Evolutionary conservation across 2,329 filamentous ascomycete species (phyloP), one percentile per base, ranked within the genome.

Genomic region (Sporothrix dimorphospora): DNA sequence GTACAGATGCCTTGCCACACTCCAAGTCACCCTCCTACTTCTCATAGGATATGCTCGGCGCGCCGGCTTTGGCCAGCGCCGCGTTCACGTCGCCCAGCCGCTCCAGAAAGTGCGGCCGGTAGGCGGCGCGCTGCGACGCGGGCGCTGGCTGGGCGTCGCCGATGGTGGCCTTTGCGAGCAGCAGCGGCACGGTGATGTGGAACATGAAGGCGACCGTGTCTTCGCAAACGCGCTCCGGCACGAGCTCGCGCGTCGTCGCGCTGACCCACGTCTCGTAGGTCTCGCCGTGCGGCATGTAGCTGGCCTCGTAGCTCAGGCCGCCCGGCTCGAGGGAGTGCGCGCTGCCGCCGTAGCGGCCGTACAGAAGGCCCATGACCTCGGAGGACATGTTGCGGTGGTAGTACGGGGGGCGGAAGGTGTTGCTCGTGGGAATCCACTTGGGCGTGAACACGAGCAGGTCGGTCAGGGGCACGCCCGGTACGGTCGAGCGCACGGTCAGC

Each of bases 391-490:
- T 89, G 57, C 88, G 83, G 77, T 91, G 89, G 78, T 90, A 92
- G 79, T 89, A 91, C 0, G 90, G 89, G 0, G 88, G 88, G 0
- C 89, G 84, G 81, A 90, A 91, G 0, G 89, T 91, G 72, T 86
- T 85, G 63, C 86, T 85, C 0, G 86, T 85, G 1, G 90, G 88
- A 16, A 89, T 84, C 89, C 89, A 92, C 21, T 89, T 84, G 0
- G 90, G 89, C 0, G 88, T 87, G 79, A 92, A 92, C 78, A 90
- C 88, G 57, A 91, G 84, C 75, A 92, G 91, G 79, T 92, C 90
- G 0, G 86, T 86, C 4, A 89, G 79, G 2, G 72, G 59, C 2
- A 71, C 69, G 8, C 72, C 63, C 1, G 72, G 72, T 5, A 65
- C 71, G 12, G 51, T 57, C 5, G 86, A 85, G 0, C 85, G 82